These are phyloP conservation scores for Trypanosomatidae sp. DNA, from an alignment of 208 protist genomes.

Conservation along the genomic window DNA sequence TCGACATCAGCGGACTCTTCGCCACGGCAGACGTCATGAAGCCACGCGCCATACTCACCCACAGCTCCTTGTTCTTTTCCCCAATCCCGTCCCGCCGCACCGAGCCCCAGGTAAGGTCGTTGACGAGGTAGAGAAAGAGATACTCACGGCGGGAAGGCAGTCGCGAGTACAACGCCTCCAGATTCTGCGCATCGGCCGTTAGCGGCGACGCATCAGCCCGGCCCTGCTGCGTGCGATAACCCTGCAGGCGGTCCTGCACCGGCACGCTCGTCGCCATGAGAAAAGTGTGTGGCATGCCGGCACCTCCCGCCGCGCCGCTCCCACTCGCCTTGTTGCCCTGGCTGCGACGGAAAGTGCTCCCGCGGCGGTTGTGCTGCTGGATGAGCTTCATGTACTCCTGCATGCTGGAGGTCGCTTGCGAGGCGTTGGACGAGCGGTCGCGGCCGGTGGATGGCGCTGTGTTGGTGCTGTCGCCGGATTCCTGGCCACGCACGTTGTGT, in stretches of 20 bases:
- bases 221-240: conserved; percentile 3
- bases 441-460: too few relatives aligned
- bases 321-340: not conserved
- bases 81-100: conserved; percentile 30
- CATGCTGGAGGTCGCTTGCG: not conserved
- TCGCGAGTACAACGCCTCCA: conserved; percentile 10
- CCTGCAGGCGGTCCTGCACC: conserved; percentile 12
- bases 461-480: too few relatives aligned
- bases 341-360: conserved; percentile 21
- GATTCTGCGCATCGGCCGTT: too few relatives aligned
- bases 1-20: conserved; percentile 47
- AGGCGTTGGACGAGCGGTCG: not conserved
- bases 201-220: too few relatives aligned
- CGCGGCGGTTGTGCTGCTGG: conserved; percentile 17
- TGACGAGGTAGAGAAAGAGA: conserved; percentile 47
- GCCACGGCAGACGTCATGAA: conserved; percentile 45
- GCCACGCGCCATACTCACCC: conserved; percentile 49
- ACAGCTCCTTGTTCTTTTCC: conserved; percentile 37
- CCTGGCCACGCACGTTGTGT: too few relatives aligned
- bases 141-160: conserved; percentile 60
- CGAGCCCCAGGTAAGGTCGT: conserved; percentile 48
- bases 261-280: conserved; percentile 1
- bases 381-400: conserved; percentile 20
- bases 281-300: not conserved
- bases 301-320: not conserved